Base-by-base conservation (phyloP, 2,329 filamentous ascomycete genomes). In the Nigrograna mackinnonii region DNA sequence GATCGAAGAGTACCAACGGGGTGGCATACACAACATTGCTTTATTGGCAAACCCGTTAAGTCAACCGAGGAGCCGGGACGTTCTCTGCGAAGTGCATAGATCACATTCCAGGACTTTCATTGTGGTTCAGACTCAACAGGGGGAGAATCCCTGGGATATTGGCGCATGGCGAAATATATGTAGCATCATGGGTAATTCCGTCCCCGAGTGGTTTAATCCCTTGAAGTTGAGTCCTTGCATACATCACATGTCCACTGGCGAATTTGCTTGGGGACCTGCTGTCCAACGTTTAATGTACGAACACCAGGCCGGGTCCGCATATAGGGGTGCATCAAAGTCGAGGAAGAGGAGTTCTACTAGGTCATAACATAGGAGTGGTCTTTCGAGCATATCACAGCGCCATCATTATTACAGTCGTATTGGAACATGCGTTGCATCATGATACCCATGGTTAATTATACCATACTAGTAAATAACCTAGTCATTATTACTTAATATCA, bases 111-210 rank as follows among this genome's bases (percentile, higher is more conserved):
- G 85, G 20, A 86, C 81, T 9, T 97, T 95, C 62, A 90, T 89
- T 11, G 86, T 97, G 30, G 74, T 96, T 2, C 79, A 82, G 47
- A 89, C 87, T 0, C 74, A 82, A 3, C 78, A 82, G 0, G 85
- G 88, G 7, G 85, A 94, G 54, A 96, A 96, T 54, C 89, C 90
- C 0, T 99, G 90, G 84, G 82, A 95, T 55, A 72, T 94, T 1
- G 89, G 87, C 2, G 70, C 71, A 6, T 76, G 79, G 48, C 70
- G 75, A 20, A 97, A 97, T 60, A 85, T 91, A 71, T 81, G 83
- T 50, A 79, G 85, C 12, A 82, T 96, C 18, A 90, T 99, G 84
- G 92, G 92, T 0, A 70, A 79, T 35, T 80, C 71, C 16, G 50
- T 84, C 2, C 47, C 85, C 12, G 87, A 96, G 46, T 97, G 91